Evolutionary conservation across 208 protist genomes (phyloP).

Genomic region (Crithidia fasciculata): DNA sequence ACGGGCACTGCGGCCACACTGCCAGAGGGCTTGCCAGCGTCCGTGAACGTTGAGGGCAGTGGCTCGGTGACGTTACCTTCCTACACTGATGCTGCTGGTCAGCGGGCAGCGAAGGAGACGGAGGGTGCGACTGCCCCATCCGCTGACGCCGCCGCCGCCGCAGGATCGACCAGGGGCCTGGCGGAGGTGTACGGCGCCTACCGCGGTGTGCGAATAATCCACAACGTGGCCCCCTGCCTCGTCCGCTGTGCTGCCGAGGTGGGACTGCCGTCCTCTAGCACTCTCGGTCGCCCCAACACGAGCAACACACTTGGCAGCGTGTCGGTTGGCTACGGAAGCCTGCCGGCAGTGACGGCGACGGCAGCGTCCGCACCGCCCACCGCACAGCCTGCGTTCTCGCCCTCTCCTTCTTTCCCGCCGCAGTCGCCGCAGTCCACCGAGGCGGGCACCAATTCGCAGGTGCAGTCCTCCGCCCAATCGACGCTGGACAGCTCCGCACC

Average conservation of each 20-base stretch:
- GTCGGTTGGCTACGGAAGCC: not conserved
- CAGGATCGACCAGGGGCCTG: too few relatives aligned
- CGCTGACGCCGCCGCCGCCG: not conserved
- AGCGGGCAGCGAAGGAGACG: too few relatives aligned
- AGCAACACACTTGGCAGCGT: constrained; percentile 17
- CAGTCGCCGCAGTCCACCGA: not conserved
- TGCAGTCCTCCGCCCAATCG: constrained; percentile 6
- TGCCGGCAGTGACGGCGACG: not conserved
- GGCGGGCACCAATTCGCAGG: constrained; percentile 7
- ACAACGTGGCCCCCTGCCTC: constrained; percentile 20
- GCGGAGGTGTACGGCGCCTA: constrained; percentile 8
- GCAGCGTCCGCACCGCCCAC: not conserved
- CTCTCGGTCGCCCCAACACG: constrained; percentile 1
- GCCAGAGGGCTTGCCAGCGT: too few relatives aligned
- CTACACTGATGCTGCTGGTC: not conserved
- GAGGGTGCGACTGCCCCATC: not conserved
- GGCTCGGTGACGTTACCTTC: not conserved
- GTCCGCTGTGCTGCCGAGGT: constrained; percentile 10
- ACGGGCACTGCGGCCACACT: not conserved
- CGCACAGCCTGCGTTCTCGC: not conserved
- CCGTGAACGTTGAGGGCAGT: too few relatives aligned
- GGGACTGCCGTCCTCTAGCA: not conserved
- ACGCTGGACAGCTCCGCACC: not conserved
- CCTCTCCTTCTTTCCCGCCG: not conserved
- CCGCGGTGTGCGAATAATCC: constrained; percentile 16